A percentile compares a stretch with the other conserved stretches of the same genome.
These are phyloP conservation scores for Stephania yunnanensis DNA, from an alignment of 164 flowering plant genomes.

Conservation along the genomic window DNA sequence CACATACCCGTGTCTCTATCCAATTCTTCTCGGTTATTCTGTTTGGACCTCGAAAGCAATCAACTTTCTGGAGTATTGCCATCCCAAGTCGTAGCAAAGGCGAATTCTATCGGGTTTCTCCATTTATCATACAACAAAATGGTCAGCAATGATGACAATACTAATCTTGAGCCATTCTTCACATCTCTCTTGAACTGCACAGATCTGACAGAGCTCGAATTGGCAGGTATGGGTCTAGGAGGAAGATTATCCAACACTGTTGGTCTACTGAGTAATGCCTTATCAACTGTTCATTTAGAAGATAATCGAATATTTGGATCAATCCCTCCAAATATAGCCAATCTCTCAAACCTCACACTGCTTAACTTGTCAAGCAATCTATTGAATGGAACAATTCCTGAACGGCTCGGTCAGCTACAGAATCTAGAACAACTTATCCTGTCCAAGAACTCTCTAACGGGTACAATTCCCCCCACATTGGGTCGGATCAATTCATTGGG, in stretches of 20 bases:
- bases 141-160: slow-evolving; percentile 7
- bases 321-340: slow-evolving; percentile 8
- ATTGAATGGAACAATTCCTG: slow-evolving; percentile 44
- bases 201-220: not conserved
- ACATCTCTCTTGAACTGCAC: slow-evolving; percentile 3
- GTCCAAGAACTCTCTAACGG: slow-evolving; percentile 35
- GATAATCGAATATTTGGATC: slow-evolving; percentile 8
- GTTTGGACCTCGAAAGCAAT: slow-evolving; percentile 7
- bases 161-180: slow-evolving; percentile 11
- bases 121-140: slow-evolving; percentile 10
- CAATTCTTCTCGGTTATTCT: not conserved
- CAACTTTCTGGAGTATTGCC: slow-evolving; percentile 2
- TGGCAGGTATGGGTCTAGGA: slow-evolving; percentile 7
- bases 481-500: slow-evolving; percentile 32
- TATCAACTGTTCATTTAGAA: slow-evolving; percentile 8
- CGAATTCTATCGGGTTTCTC: not conserved
- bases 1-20: slow-evolving; percentile 2
- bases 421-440: slow-evolving; percentile 36
- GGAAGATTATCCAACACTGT: slow-evolving; percentile 5
- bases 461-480: slow-evolving; percentile 31
- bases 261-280: not conserved
- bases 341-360: slow-evolving; percentile 7
- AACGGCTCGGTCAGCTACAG: slow-evolving; percentile 32
- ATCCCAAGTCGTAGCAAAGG: not conserved
- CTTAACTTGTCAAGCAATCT: slow-evolving; percentile 46